Evolutionary conservation across 805 yeast genomes (phyloP), one percentile per base, ranked within the genome.

Genomic region (Candida coleopterorum): DNA sequence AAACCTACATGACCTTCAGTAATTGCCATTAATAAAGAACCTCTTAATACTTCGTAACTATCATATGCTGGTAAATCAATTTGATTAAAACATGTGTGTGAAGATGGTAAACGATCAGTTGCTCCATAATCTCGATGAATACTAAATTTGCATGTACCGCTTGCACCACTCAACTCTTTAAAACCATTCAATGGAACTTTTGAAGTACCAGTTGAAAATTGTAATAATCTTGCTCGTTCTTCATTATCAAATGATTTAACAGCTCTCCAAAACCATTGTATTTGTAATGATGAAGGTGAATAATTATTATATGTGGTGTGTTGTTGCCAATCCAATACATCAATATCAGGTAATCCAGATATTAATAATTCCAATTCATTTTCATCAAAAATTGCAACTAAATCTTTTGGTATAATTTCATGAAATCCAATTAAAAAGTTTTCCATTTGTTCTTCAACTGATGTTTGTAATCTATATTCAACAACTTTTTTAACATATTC

Each of bases 251-350:
- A 93, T 1, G 97, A 85, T 50, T 87, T 77, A 10, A 93, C 96
- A 1, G 97, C 96, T 54, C 97, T 72, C 99, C 99, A 93, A 63
- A 93, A 93, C 85, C 97, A 90, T 53, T 83, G 88, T 39, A 93
- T 81, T 54, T 89, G 97, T 21, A 85, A 79, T 2, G 95, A 85
- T 2, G 85, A 72, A 1, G 89, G 72, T 0, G 87, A 75, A 56
- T 90, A 93, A 54, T 88, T 90, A 32, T 75, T 81, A 60, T 93
- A 83, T 1, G 65, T 70, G 1, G 96, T 77, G 55, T 93, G 85
- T 51, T 78, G 81, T 46, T 85, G 84, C 99, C 99, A 93, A 55
- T 93, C 99, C 47, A 81, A 86, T 15, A 90, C 90, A 62, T 87
- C 96, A 50, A 93, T 88, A 50, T 90, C 96, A 2, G 99, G 98